Evolutionary conservation across 1,139 yeast species (phyloP).

Genomic region (Debaryomycetaceae sp.): DNA sequence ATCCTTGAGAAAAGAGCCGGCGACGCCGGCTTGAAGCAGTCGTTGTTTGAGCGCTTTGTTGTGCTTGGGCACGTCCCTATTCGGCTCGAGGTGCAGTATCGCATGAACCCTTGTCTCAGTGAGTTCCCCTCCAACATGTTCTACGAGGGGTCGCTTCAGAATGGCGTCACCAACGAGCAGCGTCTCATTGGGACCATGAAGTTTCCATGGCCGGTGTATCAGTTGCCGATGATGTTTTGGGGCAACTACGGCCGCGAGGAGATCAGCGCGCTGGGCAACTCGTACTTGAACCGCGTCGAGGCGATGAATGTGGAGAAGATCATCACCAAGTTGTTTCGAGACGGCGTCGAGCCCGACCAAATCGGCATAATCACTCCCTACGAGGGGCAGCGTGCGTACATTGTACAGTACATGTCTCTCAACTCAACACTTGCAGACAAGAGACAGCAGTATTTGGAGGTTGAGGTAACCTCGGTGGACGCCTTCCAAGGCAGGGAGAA

Average conservation of each 20-base stretch:
- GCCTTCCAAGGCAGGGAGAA: slow-evolving; percentile 97
- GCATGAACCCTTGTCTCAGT: slow-evolving; percentile 88
- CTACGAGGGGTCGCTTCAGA: slow-evolving; percentile 88
- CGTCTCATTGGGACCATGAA: slow-evolving; percentile 51
- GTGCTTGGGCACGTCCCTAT: slow-evolving; percentile 84
- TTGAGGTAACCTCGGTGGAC: slow-evolving; percentile 91
- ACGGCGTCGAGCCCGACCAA: slow-evolving; percentile 77
- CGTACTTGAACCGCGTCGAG: slow-evolving; percentile 84
- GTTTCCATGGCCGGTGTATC: slow-evolving; percentile 88
- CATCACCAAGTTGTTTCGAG: slow-evolving; percentile 67
- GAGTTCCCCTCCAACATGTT: slow-evolving; percentile 91
- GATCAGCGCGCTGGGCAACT: slow-evolving; percentile 75
- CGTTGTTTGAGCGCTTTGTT: slow-evolving; percentile 80
- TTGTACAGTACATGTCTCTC: slow-evolving; percentile 73
- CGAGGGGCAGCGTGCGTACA: slow-evolving; percentile 87
- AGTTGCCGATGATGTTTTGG: slow-evolving; percentile 94
- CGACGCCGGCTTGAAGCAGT: slow-evolving; percentile 80
- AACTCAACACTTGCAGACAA: slow-evolving; percentile 59
- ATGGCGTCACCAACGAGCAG: slow-evolving; percentile 79
- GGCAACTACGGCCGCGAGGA: slow-evolving; percentile 87
- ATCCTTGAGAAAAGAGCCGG: slow-evolving; percentile 76
- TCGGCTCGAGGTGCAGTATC: slow-evolving; percentile 84
- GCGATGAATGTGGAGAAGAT: slow-evolving; percentile 87
- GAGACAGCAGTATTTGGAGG: slow-evolving; percentile 60
- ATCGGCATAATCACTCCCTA: slow-evolving; percentile 94